Percentiles rank a stretch among this genome's conserved stretches.
Conservation (phyloP, 1,284 basidiomycete species). For the Trichosporon coremiiforme region DNA sequence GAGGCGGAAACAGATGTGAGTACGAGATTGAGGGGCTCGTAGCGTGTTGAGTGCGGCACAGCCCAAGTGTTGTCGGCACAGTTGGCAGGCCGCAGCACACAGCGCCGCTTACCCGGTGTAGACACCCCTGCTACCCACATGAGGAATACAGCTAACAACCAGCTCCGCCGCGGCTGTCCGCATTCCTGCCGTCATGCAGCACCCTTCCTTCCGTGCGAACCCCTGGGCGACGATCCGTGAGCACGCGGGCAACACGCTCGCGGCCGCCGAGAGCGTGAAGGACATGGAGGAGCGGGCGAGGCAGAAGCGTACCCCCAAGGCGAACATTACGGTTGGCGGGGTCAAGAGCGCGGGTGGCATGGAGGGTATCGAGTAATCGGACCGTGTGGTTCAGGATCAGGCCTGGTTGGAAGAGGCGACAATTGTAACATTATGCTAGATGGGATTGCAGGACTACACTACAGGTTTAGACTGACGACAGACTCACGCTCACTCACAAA, state of each 20-base stretch:
- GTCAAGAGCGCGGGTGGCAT: conserved; percentile 22
- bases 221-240: conserved; percentile 56
- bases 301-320: conserved; percentile 21
- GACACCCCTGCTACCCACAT: no score
- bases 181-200: conserved; percentile 51
- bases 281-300: conserved; percentile 22
- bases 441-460: background rate
- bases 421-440: conserved; percentile 13
- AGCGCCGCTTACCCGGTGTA: no score
- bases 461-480: background rate
- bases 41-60: no score
- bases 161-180: conserved; percentile 45
- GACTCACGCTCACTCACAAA: background rate
- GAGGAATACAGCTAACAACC: background rate
- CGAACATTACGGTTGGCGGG: conserved; percentile 10
- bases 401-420: no score
- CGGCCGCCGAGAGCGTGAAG: conserved; percentile 32
- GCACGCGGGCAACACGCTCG: conserved; percentile 52
- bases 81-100: no score
- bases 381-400: no score
- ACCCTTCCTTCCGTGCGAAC: conserved; percentile 52
- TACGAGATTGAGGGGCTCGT: conserved; percentile 10
- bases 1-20: conserved; percentile 54
- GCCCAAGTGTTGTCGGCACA: no score
- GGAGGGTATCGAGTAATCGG: conserved; percentile 29